These are phyloP conservation scores for Rhododendron williamsianum DNA, from an alignment of 148 eudicot species.

Conservation along the genomic window DNA sequence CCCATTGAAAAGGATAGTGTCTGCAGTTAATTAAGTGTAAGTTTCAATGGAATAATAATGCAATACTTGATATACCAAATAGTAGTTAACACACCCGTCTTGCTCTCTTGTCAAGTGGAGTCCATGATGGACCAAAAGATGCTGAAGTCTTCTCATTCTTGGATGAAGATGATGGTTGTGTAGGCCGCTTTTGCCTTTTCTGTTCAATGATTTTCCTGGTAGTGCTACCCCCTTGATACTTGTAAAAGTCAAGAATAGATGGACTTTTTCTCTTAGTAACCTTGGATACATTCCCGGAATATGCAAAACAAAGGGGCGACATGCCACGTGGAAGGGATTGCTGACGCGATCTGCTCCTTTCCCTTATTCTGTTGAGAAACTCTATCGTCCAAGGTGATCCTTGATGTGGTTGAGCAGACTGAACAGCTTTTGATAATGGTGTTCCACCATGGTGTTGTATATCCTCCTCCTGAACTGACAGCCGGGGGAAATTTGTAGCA, in stretches of 20 bases:
- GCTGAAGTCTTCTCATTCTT: constrained; percentile 45
- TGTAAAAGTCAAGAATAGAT: constrained; percentile 69
- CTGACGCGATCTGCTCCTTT: constrained; percentile 64
- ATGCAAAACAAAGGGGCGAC: constrained; percentile 35
- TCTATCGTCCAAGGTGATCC: constrained; percentile 97
- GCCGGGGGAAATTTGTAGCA: constrained; percentile 22
- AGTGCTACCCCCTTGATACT: constrained; percentile 60
- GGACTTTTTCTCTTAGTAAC: constrained; percentile 72
- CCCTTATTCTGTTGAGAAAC: constrained; percentile 79
- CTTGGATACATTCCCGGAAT: constrained; percentile 30
- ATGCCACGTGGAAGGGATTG: constrained; percentile 46
- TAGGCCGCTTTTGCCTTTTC: constrained; percentile 42
- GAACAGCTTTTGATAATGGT: constrained; percentile 63
- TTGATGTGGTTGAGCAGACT: constrained; percentile 44
- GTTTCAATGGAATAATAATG: neutral
- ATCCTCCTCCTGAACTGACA: constrained; percentile 29
- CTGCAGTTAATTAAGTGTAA: constrained; percentile 36
- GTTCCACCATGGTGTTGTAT: constrained; percentile 38
- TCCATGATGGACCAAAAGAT: constrained; percentile 31
- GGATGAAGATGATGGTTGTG: constrained; percentile 29
- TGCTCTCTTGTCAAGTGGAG: constrained; percentile 89
- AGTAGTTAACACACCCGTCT: constrained; percentile 44
- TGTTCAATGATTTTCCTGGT: constrained; percentile 38
- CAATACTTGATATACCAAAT: neutral
- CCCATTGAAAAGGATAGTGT: constrained; percentile 57